Percentiles rank a stretch among this genome's conserved stretches.
These are phyloP conservation scores for Suhomyces chickasaworum DNA, from an alignment of 1,139 yeast species.

Conservation along the genomic window DNA sequence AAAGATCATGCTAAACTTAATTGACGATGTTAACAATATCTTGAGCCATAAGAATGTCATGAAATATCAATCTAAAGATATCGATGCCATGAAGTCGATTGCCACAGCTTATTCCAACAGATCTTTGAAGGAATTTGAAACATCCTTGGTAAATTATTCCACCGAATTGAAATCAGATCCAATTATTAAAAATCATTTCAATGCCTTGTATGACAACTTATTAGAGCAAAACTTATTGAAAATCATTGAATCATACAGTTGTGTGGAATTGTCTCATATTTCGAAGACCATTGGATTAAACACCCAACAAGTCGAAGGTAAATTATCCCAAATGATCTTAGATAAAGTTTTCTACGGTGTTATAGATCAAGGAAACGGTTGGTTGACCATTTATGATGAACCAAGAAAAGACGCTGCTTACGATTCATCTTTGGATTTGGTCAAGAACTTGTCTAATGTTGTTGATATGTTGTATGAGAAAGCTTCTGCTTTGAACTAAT, in stretches of 20 bases:
- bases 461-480: slow-evolving; percentile 93
- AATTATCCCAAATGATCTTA: slow-evolving; percentile 92
- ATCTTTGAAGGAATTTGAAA: slow-evolving; percentile 87
- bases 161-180: slow-evolving; percentile 82
- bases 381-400: slow-evolving; percentile 90
- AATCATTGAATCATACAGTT: slow-evolving; percentile 93
- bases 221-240: slow-evolving; percentile 92
- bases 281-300: slow-evolving; percentile 88
- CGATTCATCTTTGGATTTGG: slow-evolving; percentile 82
- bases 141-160: slow-evolving; percentile 69
- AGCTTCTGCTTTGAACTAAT: slow-evolving; percentile 72
- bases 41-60: slow-evolving; percentile 77
- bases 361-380: slow-evolving; percentile 96
- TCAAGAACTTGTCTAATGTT: slow-evolving; percentile 82
- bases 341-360: slow-evolving; percentile 95
- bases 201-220: slow-evolving; percentile 88
- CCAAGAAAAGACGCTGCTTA: slow-evolving; percentile 89
- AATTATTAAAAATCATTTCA: slow-evolving; percentile 88
- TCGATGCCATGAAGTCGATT: slow-evolving; percentile 93
- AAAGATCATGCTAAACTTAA: slow-evolving; percentile 87
- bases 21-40: slow-evolving; percentile 81
- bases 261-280: slow-evolving; percentile 88
- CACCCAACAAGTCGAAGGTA: slow-evolving; percentile 88
- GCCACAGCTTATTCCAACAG: slow-evolving; percentile 88
- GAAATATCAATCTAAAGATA: slow-evolving; percentile 73